phyloP scores from a whole-genome alignment of 73 alveolate genomes.

The Paramecium pentaurelia region DNA sequence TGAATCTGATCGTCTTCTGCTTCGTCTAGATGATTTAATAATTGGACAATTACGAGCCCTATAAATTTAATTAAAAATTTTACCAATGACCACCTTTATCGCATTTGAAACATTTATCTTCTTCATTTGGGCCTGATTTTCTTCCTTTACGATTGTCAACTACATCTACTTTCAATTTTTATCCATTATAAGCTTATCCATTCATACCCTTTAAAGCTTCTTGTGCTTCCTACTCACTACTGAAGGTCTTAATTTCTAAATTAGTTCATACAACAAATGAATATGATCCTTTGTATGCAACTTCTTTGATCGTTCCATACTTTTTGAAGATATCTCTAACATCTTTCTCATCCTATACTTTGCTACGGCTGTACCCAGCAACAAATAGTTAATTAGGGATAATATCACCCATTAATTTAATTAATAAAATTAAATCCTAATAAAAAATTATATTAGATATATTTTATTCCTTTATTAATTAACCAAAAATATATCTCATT shows the following conservation, averaged over 20 bases:
- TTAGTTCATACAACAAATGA: conserved; percentile 10
- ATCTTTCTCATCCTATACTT: background rate
- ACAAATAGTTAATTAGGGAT: conserved; percentile 46
- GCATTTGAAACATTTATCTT: conserved; percentile 49
- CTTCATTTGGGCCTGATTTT: conserved; percentile 24
- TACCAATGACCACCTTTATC: conserved; percentile 50
- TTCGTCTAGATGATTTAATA: conserved; percentile 4
- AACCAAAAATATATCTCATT: background rate
- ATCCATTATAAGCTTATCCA: background rate
- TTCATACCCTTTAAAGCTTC: background rate
- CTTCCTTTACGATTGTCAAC: conserved; percentile 49
- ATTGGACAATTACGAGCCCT: conserved; percentile 48
- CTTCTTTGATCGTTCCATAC: background rate
- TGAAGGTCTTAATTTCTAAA: background rate
- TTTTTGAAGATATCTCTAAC: conserved; percentile 19
- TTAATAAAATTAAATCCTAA: background rate
- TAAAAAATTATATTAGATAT: background rate
- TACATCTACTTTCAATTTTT: conserved; percentile 13
- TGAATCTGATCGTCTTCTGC: conserved; percentile 16
- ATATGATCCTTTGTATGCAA: conserved; percentile 17
- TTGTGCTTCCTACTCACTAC: conserved; percentile 13
- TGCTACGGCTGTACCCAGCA: conserved; percentile 12
- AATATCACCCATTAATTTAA: conserved; percentile 36
- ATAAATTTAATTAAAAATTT: too few relatives aligned
- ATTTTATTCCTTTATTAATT: background rate